A percentile compares a stretch with the other conserved stretches of the same genome.
Conservation (phyloP, 129 eudicot genomes). For the Ambrosia artemisiifolia region DNA sequence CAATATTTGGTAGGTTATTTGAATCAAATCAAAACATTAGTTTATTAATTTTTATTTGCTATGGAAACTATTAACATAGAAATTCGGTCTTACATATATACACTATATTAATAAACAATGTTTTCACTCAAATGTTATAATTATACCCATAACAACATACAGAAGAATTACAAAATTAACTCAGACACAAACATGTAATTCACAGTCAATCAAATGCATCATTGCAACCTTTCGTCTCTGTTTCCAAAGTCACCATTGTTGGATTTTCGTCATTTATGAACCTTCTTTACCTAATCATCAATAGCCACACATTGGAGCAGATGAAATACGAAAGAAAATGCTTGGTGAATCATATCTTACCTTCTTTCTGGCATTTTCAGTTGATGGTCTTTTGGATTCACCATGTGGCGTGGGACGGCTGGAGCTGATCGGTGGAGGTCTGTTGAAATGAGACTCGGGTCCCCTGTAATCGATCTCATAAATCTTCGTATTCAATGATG, state of each 20-base stretch:
- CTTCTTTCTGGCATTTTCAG: background rate
- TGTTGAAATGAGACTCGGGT: constrained; percentile 54
- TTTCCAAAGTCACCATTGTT: background rate
- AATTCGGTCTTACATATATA: too few species aligned
- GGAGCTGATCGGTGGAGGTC: constrained; percentile 43
- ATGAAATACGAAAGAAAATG: background rate
- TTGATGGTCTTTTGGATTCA: background rate
- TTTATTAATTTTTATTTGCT: too few species aligned
- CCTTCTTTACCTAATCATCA: constrained; percentile 22
- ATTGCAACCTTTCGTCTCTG: background rate
- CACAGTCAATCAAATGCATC: background rate
- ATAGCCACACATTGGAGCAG: background rate
- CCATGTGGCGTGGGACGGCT: constrained; percentile 12
- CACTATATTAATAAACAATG: background rate
- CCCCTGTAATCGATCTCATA: constrained; percentile 64
- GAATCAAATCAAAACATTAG: too few species aligned
- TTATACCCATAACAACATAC: background rate
- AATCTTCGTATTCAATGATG: constrained; percentile 26
- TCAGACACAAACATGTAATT: background rate
- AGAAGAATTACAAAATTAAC: background rate
- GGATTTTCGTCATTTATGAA: constrained; percentile 25
- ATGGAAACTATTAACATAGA: too few species aligned
- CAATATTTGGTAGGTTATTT: too few species aligned
- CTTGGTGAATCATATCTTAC: background rate
- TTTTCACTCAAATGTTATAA: background rate